Evolutionary conservation across 352 stramenopile genomes (phyloP).

Genomic region (Globisporangium nodosum): DNA sequence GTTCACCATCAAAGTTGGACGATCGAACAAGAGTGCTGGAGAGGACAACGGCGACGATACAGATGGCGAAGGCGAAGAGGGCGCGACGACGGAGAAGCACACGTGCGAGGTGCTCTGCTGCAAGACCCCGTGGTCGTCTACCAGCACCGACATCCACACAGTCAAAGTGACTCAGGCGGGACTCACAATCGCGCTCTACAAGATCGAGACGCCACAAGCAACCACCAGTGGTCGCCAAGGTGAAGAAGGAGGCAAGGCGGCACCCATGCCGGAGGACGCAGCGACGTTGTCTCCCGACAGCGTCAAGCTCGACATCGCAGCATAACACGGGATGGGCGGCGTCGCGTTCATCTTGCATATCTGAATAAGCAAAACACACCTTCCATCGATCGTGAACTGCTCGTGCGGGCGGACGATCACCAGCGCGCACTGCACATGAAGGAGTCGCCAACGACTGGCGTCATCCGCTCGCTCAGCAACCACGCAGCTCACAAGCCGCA

Average conservation of each 20-base stretch:
- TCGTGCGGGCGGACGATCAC: too few species aligned
- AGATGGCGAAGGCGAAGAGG: constrained; percentile 24
- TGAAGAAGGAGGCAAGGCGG: constrained; percentile 4
- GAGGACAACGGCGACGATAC: constrained; percentile 17
- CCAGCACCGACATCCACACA: constrained; percentile 22
- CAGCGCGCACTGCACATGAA: background rate
- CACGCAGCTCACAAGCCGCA: too few species aligned
- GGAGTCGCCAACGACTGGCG: too few species aligned
- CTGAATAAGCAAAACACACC: background rate
- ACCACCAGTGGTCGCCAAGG: background rate
- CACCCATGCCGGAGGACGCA: constrained; percentile 19
- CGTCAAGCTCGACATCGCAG: constrained; percentile 24
- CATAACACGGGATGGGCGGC: background rate
- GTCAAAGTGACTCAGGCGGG: constrained; percentile 41
- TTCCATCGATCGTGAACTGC: too few species aligned
- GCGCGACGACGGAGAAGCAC: constrained; percentile 16
- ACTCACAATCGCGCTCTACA: constrained; percentile 26
- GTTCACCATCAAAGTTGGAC: constrained; percentile 5
- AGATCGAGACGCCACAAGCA: constrained; percentile 4
- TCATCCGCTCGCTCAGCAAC: too few species aligned
- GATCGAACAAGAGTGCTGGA: background rate
- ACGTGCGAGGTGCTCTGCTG: constrained; percentile 57
- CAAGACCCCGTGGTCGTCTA: constrained; percentile 26
- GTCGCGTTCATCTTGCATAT: background rate
- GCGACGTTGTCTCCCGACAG: constrained; percentile 26